Conservation (phyloP, 441 rosid species). For the Populus hybrid region DNA sequence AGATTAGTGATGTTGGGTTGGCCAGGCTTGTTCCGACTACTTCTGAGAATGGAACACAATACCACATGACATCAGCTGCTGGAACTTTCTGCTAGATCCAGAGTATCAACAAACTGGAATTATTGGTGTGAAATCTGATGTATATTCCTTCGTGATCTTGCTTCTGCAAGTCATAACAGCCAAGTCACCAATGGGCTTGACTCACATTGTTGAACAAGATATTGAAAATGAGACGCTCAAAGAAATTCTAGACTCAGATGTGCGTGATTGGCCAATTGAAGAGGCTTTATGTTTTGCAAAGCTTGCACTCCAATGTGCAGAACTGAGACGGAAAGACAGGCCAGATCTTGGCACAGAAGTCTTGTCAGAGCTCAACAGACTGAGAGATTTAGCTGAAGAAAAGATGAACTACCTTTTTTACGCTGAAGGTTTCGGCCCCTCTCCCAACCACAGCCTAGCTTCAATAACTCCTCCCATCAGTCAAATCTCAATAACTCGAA, state of each 20-base stretch:
- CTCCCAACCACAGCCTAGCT: slow-evolving; percentile 20
- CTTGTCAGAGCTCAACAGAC: slow-evolving; percentile 25
- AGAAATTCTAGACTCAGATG: slow-evolving; percentile 36
- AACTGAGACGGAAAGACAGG: too few species aligned
- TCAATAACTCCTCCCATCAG: slow-evolving; percentile 18
- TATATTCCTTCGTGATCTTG: slow-evolving; percentile 44
- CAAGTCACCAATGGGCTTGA: slow-evolving; percentile 45
- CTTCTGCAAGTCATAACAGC: slow-evolving; percentile 25
- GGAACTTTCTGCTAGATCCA: slow-evolving; percentile 59
- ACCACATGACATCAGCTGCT: slow-evolving; percentile 44
- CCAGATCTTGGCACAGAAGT: neutral
- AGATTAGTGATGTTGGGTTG: slow-evolving; percentile 29
- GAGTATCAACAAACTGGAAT: slow-evolving; percentile 42
- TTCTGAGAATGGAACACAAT: slow-evolving; percentile 43
- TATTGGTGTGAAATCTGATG: slow-evolving; percentile 48
- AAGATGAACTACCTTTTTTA: neutral
- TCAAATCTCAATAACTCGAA: too few species aligned
- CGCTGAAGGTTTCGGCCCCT: neutral
- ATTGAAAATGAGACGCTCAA: slow-evolving; percentile 30
- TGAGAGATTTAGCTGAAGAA: slow-evolving; percentile 23
- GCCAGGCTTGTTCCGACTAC: slow-evolving; percentile 47
- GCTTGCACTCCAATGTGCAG: slow-evolving; percentile 18
- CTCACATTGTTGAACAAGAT: slow-evolving; percentile 34
- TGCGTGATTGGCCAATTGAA: slow-evolving; percentile 43
- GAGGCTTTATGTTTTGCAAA: slow-evolving; percentile 35